phyloP scores from a whole-genome alignment of 768 basidiomycete species.

The Rhizopogon rudus region DNA sequence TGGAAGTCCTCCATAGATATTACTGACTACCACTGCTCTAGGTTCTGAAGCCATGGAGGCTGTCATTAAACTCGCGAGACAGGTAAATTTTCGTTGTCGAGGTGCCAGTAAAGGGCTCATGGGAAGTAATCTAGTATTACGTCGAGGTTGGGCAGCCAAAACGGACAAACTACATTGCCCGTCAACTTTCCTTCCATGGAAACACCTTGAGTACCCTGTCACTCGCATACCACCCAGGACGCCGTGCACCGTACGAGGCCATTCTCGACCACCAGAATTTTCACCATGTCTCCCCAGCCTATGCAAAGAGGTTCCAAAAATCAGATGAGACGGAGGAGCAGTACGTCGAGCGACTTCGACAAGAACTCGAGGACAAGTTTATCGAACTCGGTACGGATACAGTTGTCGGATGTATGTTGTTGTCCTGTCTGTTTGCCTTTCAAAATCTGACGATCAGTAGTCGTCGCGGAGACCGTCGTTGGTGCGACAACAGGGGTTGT shows the following conservation, averaged over 20 bases:
- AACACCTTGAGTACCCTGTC: constrained; percentile 73
- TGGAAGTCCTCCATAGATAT: not conserved
- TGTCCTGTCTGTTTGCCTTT: not conserved
- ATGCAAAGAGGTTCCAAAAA: constrained; percentile 72
- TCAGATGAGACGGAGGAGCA: constrained; percentile 68
- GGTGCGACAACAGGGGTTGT: constrained; percentile 81
- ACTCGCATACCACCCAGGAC: constrained; percentile 58
- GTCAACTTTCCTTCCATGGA: constrained; percentile 79
- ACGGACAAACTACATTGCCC: constrained; percentile 75
- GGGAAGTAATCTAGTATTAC: constrained; percentile 47
- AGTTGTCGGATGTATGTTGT: constrained; percentile 68
- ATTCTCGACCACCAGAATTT: constrained; percentile 63
- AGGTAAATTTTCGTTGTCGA: constrained; percentile 37
- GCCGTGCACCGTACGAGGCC: constrained; percentile 63
- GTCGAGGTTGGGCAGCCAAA: constrained; percentile 63
- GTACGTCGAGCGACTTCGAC: constrained; percentile 71
- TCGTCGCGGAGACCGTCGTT: constrained; percentile 82
- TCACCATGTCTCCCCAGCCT: constrained; percentile 87
- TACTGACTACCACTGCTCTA: constrained; percentile 19
- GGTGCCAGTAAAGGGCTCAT: constrained; percentile 4
- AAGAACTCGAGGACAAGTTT: constrained; percentile 86
- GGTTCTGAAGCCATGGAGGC: constrained; percentile 90
- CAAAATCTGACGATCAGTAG: constrained; percentile 29
- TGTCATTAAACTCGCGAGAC: constrained; percentile 76
- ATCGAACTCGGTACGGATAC: constrained; percentile 76